A percentile compares a stretch with the other conserved stretches of the same genome.
These are phyloP conservation scores for Solanum bukasovii DNA, from an alignment of 257 asterid species.

Conservation along the genomic window DNA sequence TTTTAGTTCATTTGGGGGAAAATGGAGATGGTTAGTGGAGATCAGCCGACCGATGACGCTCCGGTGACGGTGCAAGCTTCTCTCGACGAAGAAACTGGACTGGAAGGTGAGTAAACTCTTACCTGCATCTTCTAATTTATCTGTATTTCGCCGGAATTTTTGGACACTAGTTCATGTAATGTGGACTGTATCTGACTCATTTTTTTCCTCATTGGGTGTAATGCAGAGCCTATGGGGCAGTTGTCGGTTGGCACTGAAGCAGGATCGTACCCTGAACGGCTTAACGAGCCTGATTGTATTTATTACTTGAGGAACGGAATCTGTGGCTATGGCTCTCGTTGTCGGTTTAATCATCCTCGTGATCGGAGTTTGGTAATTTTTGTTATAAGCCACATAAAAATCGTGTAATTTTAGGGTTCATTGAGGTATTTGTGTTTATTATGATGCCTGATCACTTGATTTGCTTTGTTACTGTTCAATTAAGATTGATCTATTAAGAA, in stretches of 20 bases:
- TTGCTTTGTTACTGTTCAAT: not conserved
- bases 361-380: constrained; percentile 1
- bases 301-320: constrained; percentile 20
- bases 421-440: not conserved
- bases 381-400: not conserved
- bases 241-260: constrained; percentile 11
- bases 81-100: not conserved
- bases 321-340: constrained; percentile 24
- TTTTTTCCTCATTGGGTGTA: not conserved
- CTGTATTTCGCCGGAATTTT: not conserved
- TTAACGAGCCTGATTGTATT: constrained; percentile 14
- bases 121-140: not conserved
- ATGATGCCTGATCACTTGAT: not conserved
- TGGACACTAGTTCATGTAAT: not conserved
- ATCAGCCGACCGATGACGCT: not conserved
- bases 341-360: constrained; percentile 30
- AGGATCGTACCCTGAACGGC: constrained; percentile 16
- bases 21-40: not conserved
- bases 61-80: not conserved
- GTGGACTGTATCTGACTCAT: not conserved
- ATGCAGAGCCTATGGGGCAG: constrained; percentile 26
- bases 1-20: not conserved
- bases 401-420: not conserved
- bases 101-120: not conserved
- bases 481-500: not conserved